Conservation (phyloP, 306 rosid genomes). For the Gillenia trifoliata region DNA sequence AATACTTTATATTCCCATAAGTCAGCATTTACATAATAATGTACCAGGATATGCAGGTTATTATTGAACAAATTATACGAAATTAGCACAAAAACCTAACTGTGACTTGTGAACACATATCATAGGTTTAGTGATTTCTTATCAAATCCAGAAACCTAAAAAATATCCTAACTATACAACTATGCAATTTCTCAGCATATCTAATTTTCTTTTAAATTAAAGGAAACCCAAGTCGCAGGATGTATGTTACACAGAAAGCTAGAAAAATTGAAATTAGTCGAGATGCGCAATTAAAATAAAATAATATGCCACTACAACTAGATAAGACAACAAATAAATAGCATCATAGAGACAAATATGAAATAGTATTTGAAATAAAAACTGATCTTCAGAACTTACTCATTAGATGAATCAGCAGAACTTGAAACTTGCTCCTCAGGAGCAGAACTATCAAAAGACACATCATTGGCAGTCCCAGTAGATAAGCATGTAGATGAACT, state of each 20-base stretch:
- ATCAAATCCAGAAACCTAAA: background rate
- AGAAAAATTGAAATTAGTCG: background rate
- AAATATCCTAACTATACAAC: no score
- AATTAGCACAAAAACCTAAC: background rate
- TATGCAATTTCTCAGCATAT: background rate
- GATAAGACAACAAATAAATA: background rate
- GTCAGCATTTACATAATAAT: background rate
- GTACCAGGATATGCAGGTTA: background rate
- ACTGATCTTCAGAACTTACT: conserved; percentile 40
- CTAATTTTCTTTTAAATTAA: background rate
- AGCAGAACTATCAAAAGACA: conserved; percentile 63
- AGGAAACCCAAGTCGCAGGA: background rate
- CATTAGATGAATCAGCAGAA: conserved; percentile 63
- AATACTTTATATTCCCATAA: background rate
- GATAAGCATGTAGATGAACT: conserved; percentile 46
- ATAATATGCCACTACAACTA: background rate
- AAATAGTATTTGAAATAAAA: conserved; percentile 2
- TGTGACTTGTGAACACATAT: background rate
- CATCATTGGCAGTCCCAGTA: conserved; percentile 66
- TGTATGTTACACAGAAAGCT: background rate
- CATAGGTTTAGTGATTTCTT: background rate
- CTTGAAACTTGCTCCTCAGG: conserved; percentile 53
- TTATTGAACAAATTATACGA: background rate
- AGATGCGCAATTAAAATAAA: background rate
- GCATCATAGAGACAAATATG: background rate